Percentiles rank a stretch among this genome's conserved stretches.
phyloP scores from a whole-genome alignment of 768 basidiomycete genomes.

The Russula griseocarnosa region DNA sequence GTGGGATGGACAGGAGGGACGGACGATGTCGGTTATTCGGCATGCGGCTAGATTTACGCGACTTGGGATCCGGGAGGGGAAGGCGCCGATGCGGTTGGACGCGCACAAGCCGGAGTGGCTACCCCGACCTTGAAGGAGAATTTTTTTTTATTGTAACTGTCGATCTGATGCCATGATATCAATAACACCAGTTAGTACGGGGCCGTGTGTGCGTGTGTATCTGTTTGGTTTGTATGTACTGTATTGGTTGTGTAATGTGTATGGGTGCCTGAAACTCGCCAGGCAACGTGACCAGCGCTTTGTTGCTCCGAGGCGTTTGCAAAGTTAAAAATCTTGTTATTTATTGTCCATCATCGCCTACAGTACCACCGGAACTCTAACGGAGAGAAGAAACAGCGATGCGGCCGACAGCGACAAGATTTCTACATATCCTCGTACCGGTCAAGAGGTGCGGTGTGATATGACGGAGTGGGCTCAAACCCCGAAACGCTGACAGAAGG shows the following conservation, averaged over 20 bases:
- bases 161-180: no score
- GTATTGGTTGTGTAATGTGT: no score
- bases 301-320: not conserved
- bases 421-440: constrained; percentile 90
- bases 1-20: not conserved
- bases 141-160: not conserved
- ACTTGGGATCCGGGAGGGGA: constrained; percentile 25
- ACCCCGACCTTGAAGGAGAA: constrained; percentile 14
- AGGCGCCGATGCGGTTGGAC: constrained; percentile 27
- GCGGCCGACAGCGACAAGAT: constrained; percentile 66
- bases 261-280: not conserved
- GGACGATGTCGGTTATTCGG: constrained; percentile 14
- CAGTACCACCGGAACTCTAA: not conserved
- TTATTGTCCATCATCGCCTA: not conserved
- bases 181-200: no score
- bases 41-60: constrained; percentile 25
- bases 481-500: not conserved
- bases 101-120: constrained; percentile 34
- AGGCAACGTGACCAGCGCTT: not conserved
- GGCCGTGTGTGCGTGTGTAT: not conserved
- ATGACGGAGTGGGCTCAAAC: not conserved
- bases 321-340: not conserved
- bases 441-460: constrained; percentile 67
- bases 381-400: constrained; percentile 38
- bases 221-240: no score